A percentile compares a stretch with the other conserved stretches of the same genome.
Evolutionary conservation across 1,284 basidiomycete species (phyloP).

Genomic region (Fomitopsis palustris): DNA sequence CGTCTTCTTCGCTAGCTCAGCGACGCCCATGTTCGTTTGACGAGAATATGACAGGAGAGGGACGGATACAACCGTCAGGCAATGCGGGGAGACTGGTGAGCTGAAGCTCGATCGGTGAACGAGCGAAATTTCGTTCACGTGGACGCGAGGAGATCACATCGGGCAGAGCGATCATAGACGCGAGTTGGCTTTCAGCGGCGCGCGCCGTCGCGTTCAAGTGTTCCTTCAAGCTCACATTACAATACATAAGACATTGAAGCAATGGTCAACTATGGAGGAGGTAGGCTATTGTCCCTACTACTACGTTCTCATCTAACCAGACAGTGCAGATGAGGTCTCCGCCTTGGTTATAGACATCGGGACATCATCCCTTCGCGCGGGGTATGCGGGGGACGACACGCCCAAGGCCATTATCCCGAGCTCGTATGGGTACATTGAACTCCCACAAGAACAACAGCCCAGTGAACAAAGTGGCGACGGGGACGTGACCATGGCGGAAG

Average conservation of each 20-base stretch:
- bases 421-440: constrained; percentile 72
- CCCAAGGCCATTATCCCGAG: constrained; percentile 93
- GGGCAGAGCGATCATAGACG: constrained; percentile 1
- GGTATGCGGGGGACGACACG: constrained; percentile 96
- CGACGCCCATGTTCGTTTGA: constrained; percentile 31
- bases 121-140: constrained; percentile 10
- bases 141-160: neutral
- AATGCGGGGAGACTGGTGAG: neutral
- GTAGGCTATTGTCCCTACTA: constrained; percentile 34
- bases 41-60: constrained; percentile 2
- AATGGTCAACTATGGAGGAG: constrained; percentile 76
- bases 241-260: neutral
- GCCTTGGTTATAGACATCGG: constrained; percentile 97
- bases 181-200: constrained; percentile 1
- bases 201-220: constrained; percentile 17
- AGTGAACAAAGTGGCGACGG: constrained; percentile 28
- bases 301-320: neutral
- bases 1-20: constrained; percentile 28
- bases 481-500: constrained; percentile 59
- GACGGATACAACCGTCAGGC: neutral
- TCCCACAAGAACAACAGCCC: constrained; percentile 28
- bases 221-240: constrained; percentile 16
- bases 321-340: constrained; percentile 79
- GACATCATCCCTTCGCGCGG: constrained; percentile 84
- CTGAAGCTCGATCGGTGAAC: neutral